Evolutionary conservation across 768 basidiomycete species (phyloP), one percentile per base, ranked within the genome.

Genomic region (Suillus bovinus): DNA sequence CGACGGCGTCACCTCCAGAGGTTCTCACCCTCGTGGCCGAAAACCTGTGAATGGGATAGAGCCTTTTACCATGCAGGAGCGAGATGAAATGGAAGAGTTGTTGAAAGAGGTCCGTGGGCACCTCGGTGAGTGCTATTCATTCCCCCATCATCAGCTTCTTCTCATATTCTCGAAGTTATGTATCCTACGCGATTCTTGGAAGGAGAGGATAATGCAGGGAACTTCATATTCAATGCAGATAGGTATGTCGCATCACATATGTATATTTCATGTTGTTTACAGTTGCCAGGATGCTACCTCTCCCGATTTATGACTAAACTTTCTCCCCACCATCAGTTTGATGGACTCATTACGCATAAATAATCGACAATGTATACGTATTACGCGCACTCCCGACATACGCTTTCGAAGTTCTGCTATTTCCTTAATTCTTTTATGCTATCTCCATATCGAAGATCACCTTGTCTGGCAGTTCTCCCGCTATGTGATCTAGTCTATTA

Each of bases 171-270:
- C n/a, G 42, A 67, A 96, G 96, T 98, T 42, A 60, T 93, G 13
- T 91, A 91, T 76, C 88, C 96, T 2, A 91, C 81, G 17, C 86
- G 87, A 13, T 98, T 98, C 78, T 70, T 99, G 63, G 96, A 98
- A 74, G 91, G 86, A n/a, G 96, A 98, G 76, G 94, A 96, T 71
- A 81, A 86, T 1, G 88, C 90, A 7, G 90, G 96, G 66, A 98
- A 99, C 73, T 96, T 97, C 79, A 77, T 97, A 63, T 96, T 96
- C 77, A 93, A 91, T 70, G 85, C 93, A 33, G 95, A 96, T 70
- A 82, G 84, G 90, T 89, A 65, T 63, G 82, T 72, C 34, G 11
- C 11, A 13, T 50, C 9, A 46, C 36, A 47, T 39, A 8, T 6
- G 39, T 17, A 17, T 49, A 16, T 46, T 29, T 27, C 7, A 61